Percentiles rank a stretch among this genome's conserved stretches.
Conservation (phyloP, 2,329 filamentous ascomycete genomes). For the Thelonectria rubi region DNA sequence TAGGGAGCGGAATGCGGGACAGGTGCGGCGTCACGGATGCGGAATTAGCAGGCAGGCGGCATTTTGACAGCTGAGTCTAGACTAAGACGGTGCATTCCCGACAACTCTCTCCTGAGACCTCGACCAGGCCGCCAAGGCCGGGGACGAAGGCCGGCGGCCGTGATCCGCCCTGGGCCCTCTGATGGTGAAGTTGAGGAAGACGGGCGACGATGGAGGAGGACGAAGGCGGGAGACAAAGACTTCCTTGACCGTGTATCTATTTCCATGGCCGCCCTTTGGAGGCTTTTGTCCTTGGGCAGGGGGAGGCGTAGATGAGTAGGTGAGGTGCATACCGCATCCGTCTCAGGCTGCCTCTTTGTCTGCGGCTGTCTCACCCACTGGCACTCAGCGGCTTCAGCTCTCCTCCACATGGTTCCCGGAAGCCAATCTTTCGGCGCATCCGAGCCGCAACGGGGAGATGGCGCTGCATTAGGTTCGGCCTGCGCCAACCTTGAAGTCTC, state of each 20-base stretch:
- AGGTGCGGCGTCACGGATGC: too few species aligned
- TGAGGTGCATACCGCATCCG: neutral
- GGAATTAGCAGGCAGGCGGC: neutral
- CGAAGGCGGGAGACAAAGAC: neutral
- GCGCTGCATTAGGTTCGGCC: constrained; percentile 19
- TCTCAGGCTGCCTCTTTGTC: constrained; percentile 5
- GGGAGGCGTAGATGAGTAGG: neutral
- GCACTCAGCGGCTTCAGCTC: constrained; percentile 7
- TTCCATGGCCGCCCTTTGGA: neutral
- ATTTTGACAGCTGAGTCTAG: constrained; percentile 20
- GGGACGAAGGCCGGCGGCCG: constrained; percentile 2
- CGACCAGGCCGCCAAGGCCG: constrained; percentile 8
- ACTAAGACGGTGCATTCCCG: constrained; percentile 23
- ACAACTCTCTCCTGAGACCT: constrained; percentile 3
- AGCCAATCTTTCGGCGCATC: constrained; percentile 22
- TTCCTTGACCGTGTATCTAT: neutral
- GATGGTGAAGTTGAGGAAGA: neutral
- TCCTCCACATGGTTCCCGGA: constrained; percentile 19
- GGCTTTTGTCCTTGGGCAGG: neutral
- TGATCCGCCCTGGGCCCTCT: neutral
- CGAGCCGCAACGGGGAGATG: constrained; percentile 19
- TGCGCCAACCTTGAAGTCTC: constrained; percentile 16
- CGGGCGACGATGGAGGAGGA: neutral
- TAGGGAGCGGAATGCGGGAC: constrained; percentile 11
- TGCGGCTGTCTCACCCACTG: constrained; percentile 14